Conservation (phyloP, 2,329 filamentous ascomycete genomes). For the Stachybotrys elegans region DNA sequence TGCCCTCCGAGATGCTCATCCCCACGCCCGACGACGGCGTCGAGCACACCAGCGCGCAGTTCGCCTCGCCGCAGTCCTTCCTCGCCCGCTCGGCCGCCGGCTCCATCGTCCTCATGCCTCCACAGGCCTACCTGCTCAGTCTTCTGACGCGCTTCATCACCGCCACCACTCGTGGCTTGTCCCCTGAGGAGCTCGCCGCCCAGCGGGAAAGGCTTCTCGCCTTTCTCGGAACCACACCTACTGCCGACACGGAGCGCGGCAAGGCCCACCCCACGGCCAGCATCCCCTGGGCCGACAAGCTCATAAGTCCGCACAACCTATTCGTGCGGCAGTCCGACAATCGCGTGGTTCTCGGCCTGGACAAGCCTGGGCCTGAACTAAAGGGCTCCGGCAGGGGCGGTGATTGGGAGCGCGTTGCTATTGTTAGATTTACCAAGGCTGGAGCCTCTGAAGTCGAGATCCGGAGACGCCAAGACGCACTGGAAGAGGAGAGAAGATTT, state of each 20-base stretch:
- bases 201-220: slow-evolving; percentile 49
- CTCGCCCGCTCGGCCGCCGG: slow-evolving; percentile 56
- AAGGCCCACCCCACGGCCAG: slow-evolving; percentile 33
- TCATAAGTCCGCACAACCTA: slow-evolving; percentile 51
- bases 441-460: slow-evolving; percentile 52
- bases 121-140: slow-evolving; percentile 72
- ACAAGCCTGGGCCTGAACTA: slow-evolving; percentile 53
- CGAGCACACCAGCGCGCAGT: slow-evolving; percentile 69
- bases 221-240: slow-evolving; percentile 45
- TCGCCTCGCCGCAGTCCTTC: slow-evolving; percentile 67
- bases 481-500: slow-evolving; percentile 38
- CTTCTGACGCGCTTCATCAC: slow-evolving; percentile 51
- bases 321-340: slow-evolving; percentile 39
- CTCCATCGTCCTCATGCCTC: slow-evolving; percentile 81
- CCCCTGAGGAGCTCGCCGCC: slow-evolving; percentile 21
- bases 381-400: slow-evolving; percentile 42
- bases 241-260: slow-evolving; percentile 33
- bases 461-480: slow-evolving; percentile 40
- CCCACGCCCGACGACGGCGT: slow-evolving; percentile 66
- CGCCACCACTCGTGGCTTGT: slow-evolving; percentile 17
- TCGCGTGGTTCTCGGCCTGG: slow-evolving; percentile 49
- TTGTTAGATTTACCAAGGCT: slow-evolving; percentile 48
- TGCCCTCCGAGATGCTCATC: slow-evolving; percentile 48
- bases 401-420: slow-evolving; percentile 53
- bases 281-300: slow-evolving; percentile 55